Percentiles rank a stretch among this genome's conserved stretches.
These are phyloP conservation scores for Zalaria sp. DNA, from an alignment of 2,329 filamentous ascomycete species.

Conservation along the genomic window DNA sequence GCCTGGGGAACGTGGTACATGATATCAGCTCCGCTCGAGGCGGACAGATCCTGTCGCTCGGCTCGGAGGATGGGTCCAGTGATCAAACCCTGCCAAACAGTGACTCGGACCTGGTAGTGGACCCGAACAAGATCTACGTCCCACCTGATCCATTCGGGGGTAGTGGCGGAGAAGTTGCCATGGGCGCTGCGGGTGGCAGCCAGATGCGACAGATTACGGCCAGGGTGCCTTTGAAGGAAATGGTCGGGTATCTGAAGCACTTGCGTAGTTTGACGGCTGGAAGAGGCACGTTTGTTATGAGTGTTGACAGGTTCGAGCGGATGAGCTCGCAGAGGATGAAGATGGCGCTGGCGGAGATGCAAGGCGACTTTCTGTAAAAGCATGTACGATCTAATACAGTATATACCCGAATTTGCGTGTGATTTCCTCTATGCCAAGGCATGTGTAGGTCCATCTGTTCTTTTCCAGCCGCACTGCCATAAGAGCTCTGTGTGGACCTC, in stretches of 20 bases:
- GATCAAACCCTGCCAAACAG: constrained; percentile 1
- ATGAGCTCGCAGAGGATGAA: constrained; percentile 48
- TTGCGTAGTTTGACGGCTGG: constrained; percentile 80
- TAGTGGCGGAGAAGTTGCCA: constrained; percentile 11
- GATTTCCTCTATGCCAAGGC: too few species aligned
- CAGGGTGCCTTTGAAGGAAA: constrained; percentile 85
- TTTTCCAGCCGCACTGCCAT: too few species aligned
- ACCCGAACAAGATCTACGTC: constrained; percentile 65
- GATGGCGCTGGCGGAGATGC: constrained; percentile 31
- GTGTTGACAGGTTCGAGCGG: constrained; percentile 55
- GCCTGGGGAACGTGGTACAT: constrained; percentile 69
- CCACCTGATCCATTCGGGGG: constrained; percentile 69
- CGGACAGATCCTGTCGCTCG: constrained; percentile 59
- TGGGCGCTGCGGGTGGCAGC: constrained; percentile 13
- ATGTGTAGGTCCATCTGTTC: too few species aligned
- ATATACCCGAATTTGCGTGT: too few species aligned
- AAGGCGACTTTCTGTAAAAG: constrained; percentile 9
- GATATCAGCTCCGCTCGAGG: constrained; percentile 63
- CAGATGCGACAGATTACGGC: constrained; percentile 53
- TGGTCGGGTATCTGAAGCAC: constrained; percentile 88
- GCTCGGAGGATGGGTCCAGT: constrained; percentile 27
- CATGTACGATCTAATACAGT: neutral
- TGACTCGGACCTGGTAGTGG: constrained; percentile 38
- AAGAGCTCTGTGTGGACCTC: too few species aligned
- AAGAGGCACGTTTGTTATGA: constrained; percentile 64